These are phyloP conservation scores for Mimosa pudica DNA, from an alignment of 306 rosid species.

Conservation along the genomic window DNA sequence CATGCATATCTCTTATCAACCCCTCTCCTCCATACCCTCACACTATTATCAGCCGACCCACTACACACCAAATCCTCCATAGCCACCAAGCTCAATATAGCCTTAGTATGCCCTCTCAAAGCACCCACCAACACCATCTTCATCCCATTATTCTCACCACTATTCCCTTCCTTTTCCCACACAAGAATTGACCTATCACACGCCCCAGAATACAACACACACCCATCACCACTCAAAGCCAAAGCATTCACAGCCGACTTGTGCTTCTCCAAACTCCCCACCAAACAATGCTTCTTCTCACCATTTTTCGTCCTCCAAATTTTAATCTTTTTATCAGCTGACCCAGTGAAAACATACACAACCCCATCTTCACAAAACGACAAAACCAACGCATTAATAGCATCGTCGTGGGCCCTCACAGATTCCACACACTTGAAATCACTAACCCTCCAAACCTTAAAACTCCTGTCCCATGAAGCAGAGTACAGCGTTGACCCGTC, in stretches of 20 bases:
- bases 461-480: slow-evolving; percentile 74
- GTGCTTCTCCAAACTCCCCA: slow-evolving; percentile 64
- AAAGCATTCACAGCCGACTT: slow-evolving; percentile 71
- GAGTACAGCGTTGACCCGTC: slow-evolving; percentile 63
- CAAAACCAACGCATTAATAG: slow-evolving; percentile 58
- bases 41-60: slow-evolving; percentile 70
- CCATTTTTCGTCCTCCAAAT: slow-evolving; percentile 45
- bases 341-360: slow-evolving; percentile 52
- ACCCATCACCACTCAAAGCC: slow-evolving; percentile 54
- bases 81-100: slow-evolving; percentile 65
- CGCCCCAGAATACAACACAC: slow-evolving; percentile 68
- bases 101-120: slow-evolving; percentile 63
- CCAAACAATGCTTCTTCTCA: slow-evolving; percentile 32
- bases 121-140: slow-evolving; percentile 64
- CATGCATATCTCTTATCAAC: slow-evolving; percentile 47
- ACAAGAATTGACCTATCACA: slow-evolving; percentile 73
- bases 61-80: slow-evolving; percentile 64
- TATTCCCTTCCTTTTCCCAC: slow-evolving; percentile 48
- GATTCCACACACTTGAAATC: slow-evolving; percentile 74
- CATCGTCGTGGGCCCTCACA: slow-evolving; percentile 69
- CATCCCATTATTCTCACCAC: not conserved
- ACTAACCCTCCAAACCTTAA: slow-evolving; percentile 66
- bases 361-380: slow-evolving; percentile 41
- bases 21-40: slow-evolving; percentile 73
- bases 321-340: slow-evolving; percentile 73